Conservation (phyloP, 352 stramenopile genomes). For the Globisporangium paroecandrum region DNA sequence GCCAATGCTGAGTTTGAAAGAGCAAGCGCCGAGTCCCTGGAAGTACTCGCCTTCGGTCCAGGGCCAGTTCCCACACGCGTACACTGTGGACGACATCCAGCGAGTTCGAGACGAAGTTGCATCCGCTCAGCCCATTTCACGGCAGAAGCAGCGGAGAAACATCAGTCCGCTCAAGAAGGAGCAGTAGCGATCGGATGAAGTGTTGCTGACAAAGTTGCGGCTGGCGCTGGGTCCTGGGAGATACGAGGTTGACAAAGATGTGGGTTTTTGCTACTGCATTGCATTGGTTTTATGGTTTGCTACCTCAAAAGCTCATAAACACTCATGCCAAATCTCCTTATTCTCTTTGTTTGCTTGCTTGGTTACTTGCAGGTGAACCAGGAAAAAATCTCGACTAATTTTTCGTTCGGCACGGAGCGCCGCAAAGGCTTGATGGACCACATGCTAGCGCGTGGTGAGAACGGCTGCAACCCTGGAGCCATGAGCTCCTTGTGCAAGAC, state of each 20-base stretch:
- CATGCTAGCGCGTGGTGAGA: slow-evolving; percentile 16
- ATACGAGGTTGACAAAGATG: slow-evolving; percentile 53
- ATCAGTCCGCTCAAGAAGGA: slow-evolving; percentile 2
- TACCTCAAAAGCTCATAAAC: no score
- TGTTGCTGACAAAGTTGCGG: slow-evolving; percentile 23
- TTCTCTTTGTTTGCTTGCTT: not conserved
- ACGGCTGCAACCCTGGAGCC: slow-evolving; percentile 21
- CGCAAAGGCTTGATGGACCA: slow-evolving; percentile 46
- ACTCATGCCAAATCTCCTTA: not conserved
- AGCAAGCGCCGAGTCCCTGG: slow-evolving; percentile 22
- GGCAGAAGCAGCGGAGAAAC: slow-evolving; percentile 12
- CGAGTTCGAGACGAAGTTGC: slow-evolving; percentile 9
- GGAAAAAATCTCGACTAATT: slow-evolving; percentile 36
- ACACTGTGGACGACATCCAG: slow-evolving; percentile 41
- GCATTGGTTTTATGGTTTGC: not conserved
- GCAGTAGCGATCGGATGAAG: not conserved
- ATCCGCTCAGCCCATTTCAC: not conserved
- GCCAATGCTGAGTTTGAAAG: slow-evolving; percentile 10
- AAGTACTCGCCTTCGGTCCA: slow-evolving; percentile 37
- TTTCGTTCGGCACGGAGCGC: slow-evolving; percentile 46
- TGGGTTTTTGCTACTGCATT: not conserved
- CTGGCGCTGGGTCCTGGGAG: slow-evolving; percentile 45
- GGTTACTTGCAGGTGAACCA: slow-evolving; percentile 23
- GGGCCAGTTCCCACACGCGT: slow-evolving; percentile 44
- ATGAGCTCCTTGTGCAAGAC: not conserved